Percentiles rank a stretch among this genome's conserved stretches.
These are phyloP conservation scores for Citrus trifoliata DNA, from an alignment of 345 rosid species.

Conservation along the genomic window DNA sequence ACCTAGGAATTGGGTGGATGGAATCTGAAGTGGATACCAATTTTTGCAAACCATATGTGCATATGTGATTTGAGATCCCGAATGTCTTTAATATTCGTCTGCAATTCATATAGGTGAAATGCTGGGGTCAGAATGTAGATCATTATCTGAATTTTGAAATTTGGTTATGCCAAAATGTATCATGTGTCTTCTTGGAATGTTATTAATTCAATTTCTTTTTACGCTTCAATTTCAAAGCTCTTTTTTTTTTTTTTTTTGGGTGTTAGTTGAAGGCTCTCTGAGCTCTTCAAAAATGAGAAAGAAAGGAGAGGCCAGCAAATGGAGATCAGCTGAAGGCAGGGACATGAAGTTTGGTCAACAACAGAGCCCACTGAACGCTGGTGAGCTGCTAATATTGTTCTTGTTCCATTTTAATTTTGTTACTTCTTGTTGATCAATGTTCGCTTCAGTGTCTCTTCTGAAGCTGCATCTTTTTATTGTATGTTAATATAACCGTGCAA, in stretches of 20 bases:
- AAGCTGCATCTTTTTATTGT: neutral
- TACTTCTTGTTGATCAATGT: neutral
- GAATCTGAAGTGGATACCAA: neutral
- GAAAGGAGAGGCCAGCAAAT: constrained; percentile 35
- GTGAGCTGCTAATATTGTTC: constrained; percentile 24
- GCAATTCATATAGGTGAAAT: neutral
- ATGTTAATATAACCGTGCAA: neutral
- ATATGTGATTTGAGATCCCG: neutral
- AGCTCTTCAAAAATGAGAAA: constrained; percentile 53
- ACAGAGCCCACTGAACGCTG: constrained; percentile 26
- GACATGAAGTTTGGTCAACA: constrained; percentile 21
- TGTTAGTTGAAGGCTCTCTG: constrained; percentile 67
- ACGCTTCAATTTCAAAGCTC: neutral
- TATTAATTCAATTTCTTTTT: constrained; percentile 1
- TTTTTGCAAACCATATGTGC: neutral
- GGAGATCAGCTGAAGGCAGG: constrained; percentile 18
- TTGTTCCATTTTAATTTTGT: neutral
- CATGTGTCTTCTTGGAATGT: neutral
- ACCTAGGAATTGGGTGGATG: no score
- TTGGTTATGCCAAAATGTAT: neutral
- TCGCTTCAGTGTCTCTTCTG: neutral
- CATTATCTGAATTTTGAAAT: neutral
- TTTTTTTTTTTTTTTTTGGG: constrained; percentile 5
- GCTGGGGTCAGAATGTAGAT: neutral
- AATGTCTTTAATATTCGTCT: neutral